These are phyloP conservation scores for Suillus occidentalis DNA, from an alignment of 768 basidiomycete genomes.

Conservation along the genomic window DNA sequence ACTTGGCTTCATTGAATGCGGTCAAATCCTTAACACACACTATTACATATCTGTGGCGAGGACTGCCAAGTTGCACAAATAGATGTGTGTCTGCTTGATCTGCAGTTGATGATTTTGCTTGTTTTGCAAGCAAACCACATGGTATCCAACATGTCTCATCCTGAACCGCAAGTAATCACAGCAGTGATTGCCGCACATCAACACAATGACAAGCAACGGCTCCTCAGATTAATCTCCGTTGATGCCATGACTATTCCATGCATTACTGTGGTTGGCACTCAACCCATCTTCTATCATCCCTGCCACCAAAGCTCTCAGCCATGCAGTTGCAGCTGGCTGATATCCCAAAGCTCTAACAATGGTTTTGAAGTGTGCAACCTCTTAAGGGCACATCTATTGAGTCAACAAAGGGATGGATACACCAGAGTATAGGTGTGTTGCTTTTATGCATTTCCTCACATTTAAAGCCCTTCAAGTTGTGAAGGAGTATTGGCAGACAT, in stretches of 20 bases:
- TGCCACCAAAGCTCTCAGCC: too few relatives aligned
- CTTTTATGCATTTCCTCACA: neutral
- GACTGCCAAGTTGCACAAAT: constrained; percentile 20
- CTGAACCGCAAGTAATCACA: constrained; percentile 32
- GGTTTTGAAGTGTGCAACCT: neutral
- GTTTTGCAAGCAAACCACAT: constrained; percentile 14
- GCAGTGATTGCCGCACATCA: constrained; percentile 33
- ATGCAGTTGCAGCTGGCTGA: too few relatives aligned
- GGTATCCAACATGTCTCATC: constrained; percentile 8
- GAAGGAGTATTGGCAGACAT: too few relatives aligned
- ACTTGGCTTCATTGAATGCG: constrained; percentile 23
- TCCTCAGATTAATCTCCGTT: constrained; percentile 14
- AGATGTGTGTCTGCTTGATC: constrained; percentile 29
- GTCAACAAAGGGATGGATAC: neutral
- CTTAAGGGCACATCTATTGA: neutral
- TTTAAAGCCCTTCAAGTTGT: too few relatives aligned
- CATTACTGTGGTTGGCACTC: too few relatives aligned
- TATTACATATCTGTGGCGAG: too few relatives aligned
- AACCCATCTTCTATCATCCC: constrained; percentile 27
- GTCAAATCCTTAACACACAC: constrained; percentile 13
- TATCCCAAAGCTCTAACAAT: neutral
- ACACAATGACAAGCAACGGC: constrained; percentile 22
- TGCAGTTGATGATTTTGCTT: neutral
- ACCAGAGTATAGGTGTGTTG: neutral
- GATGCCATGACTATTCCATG: constrained; percentile 29